phyloP scores from a whole-genome alignment of 176 grass and related monocot genomes.

The Zizania latifolia region DNA sequence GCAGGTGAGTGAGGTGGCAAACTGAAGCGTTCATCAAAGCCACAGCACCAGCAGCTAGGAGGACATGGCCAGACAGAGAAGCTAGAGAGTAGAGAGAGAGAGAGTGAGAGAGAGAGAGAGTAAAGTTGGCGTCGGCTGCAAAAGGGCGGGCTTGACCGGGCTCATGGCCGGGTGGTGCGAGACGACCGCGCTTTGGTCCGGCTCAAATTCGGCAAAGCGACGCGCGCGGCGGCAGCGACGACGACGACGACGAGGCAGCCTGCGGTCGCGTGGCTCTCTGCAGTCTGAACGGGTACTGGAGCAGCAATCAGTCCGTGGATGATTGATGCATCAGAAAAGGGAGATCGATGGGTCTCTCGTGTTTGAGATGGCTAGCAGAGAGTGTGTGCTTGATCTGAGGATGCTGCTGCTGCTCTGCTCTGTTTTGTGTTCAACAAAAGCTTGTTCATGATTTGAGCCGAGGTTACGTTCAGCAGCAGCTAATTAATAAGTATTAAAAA shows the following conservation, averaged over 20 bases:
- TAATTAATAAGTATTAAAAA: too few species aligned
- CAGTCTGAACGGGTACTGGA: too few species aligned
- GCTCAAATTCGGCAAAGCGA: conserved; percentile 20
- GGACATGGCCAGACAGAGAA: conserved; percentile 4
- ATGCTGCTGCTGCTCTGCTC: not conserved
- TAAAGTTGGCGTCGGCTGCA: conserved; percentile 16
- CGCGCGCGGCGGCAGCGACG: too few species aligned
- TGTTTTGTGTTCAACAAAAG: too few species aligned
- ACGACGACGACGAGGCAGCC: too few species aligned
- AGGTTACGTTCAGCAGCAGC: not conserved
- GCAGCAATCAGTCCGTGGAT: not conserved
- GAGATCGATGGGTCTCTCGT: not conserved
- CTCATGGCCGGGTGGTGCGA: too few species aligned
- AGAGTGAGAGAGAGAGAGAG: not conserved
- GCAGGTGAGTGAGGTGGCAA: not conserved
- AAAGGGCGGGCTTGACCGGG: conserved; percentile 56
- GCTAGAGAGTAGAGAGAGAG: not conserved
- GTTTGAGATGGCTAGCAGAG: not conserved
- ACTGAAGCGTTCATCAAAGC: conserved; percentile 27
- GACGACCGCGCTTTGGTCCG: not conserved
- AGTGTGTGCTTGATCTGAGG: not conserved
- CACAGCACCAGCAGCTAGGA: conserved; percentile 13
- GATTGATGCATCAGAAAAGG: not conserved
- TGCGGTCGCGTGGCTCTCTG: too few species aligned
- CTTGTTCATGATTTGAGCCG: not conserved